Percentiles rank a stretch among this genome's conserved stretches.
These are phyloP conservation scores for Aspergillus hortae DNA, from an alignment of 2,329 filamentous ascomycete genomes.

Conservation along the genomic window DNA sequence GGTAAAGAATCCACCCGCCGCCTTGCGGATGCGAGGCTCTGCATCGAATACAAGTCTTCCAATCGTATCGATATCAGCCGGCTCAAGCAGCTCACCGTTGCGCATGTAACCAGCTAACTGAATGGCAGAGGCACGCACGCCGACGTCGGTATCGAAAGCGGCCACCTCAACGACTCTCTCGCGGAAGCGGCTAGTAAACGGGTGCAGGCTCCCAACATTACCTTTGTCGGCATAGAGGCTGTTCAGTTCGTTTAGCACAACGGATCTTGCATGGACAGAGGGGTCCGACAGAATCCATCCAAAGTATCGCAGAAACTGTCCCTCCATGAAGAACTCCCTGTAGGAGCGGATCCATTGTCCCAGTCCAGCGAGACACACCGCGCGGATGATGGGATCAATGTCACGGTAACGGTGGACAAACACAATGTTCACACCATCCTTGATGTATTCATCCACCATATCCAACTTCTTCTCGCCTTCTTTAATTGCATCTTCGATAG, in stretches of 20 bases:
- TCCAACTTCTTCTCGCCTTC: constrained; percentile 68
- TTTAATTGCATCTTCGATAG: constrained; percentile 68
- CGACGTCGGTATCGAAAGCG: constrained; percentile 74
- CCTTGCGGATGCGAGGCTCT: constrained; percentile 78
- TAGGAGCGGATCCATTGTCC: constrained; percentile 84
- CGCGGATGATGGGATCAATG: constrained; percentile 81
- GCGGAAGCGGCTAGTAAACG: constrained; percentile 91
- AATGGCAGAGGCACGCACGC: constrained; percentile 75
- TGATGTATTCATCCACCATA: constrained; percentile 66
- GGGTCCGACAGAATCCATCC: constrained; percentile 93
- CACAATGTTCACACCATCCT: constrained; percentile 85
- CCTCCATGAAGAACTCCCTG: constrained; percentile 85
- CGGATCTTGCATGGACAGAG: constrained; percentile 68
- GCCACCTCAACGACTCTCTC: constrained; percentile 89
- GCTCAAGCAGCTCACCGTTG: constrained; percentile 81
- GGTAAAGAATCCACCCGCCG: constrained; percentile 85
- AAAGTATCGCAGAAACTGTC: constrained; percentile 84
- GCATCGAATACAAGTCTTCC: constrained; percentile 86
- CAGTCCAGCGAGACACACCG: constrained; percentile 81
- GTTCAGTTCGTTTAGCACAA: constrained; percentile 79
- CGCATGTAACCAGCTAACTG: constrained; percentile 78
- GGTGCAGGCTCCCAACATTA: constrained; percentile 71
- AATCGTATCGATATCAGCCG: constrained; percentile 83
- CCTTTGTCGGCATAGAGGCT: constrained; percentile 76
- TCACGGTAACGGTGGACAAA: constrained; percentile 96